Evolutionary conservation across 768 basidiomycete genomes (phyloP), one percentile per base, ranked within the genome.

Genomic region (Phallus indusiatus): DNA sequence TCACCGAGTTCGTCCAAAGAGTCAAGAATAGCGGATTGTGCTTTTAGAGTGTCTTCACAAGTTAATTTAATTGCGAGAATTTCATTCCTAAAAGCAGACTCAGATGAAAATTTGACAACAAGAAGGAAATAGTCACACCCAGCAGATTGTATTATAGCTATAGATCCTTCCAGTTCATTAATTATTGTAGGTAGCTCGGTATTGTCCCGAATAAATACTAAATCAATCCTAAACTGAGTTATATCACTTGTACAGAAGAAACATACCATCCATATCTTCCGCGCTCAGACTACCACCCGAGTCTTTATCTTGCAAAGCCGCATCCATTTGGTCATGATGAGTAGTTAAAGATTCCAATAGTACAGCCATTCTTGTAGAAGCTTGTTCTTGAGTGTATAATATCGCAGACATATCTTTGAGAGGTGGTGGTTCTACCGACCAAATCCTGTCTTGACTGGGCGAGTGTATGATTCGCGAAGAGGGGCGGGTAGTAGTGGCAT

Each of bases 141-240:
- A 49, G 78, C 73, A 6, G 68, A 69, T 50, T 83, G 75, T 56
- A 90, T 82, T 6, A 74, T 68, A n/a, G 64, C 64, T 11, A 79
- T 74, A 60, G 77, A 75, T 37, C 80, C 80, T 63, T 90, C 84
- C 46, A 92, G 68, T 63, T 92, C 90, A 2, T 73, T 67, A 72
- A 93, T 81, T 54, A 93, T 89, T 4, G 77, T 73, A 2, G 86
- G 85, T 6, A 93, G 74, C 66, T 90, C 89, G 10, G 86, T 80
- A 1, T 86, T 88, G 67, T 93, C 90, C 46, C 88, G 77, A 63
- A 85, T 81, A 84, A 93, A 90, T 28, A 82, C 90, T 90, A 55
- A n/a, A 48, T 51, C 21, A 17, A 48, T n/a, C 18, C 51, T 52
- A 42, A 36, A 24, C 12, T 22, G 51, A 18, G 47, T 20, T 28